A percentile compares a stretch with the other conserved stretches of the same genome.
These are phyloP conservation scores for Ascoidea rubescens DNA, from an alignment of 805 yeast species.

Conservation along the genomic window DNA sequence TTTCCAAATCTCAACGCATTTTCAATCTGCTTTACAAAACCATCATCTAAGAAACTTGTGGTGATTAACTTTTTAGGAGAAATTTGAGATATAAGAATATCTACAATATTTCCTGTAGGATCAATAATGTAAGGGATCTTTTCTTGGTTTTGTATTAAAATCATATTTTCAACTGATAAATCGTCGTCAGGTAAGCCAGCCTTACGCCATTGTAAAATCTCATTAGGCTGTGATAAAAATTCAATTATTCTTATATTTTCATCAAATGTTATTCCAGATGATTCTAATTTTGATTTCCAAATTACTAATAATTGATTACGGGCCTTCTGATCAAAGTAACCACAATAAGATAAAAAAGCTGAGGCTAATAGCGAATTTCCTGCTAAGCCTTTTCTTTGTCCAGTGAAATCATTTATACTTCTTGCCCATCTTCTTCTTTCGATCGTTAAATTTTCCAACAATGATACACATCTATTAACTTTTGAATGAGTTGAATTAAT, in stretches of 20 bases:
- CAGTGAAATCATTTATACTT: conserved; percentile 36
- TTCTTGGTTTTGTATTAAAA: conserved; percentile 26
- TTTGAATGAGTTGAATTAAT: conserved; percentile 47
- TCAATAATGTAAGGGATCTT: conserved; percentile 55
- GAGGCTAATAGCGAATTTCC: conserved; percentile 61
- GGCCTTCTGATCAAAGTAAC: conserved; percentile 35
- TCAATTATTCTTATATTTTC: conserved; percentile 20
- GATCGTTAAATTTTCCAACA: conserved; percentile 46
- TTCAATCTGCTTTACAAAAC: conserved; percentile 56
- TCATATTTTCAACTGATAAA: conserved; percentile 47
- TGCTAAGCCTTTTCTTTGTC: conserved; percentile 29
- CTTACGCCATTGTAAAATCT: conserved; percentile 35
- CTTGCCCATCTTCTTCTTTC: conserved; percentile 70
- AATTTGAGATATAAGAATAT: conserved; percentile 22
- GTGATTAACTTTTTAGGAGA: conserved; percentile 26
- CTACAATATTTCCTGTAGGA: conserved; percentile 39
- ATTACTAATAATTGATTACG: conserved; percentile 22
- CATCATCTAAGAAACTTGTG: conserved; percentile 60
- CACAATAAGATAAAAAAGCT: conserved; percentile 46
- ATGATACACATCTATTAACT: conserved; percentile 44
- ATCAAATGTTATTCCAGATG: conserved; percentile 26
- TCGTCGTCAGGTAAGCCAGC: conserved; percentile 45
- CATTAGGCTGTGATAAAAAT: conserved; percentile 25
- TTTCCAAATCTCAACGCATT: conserved; percentile 81
- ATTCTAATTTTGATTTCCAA: conserved; percentile 24